phyloP scores from a whole-genome alignment of 305 asterid species.

The Rubia peregrina region DNA sequence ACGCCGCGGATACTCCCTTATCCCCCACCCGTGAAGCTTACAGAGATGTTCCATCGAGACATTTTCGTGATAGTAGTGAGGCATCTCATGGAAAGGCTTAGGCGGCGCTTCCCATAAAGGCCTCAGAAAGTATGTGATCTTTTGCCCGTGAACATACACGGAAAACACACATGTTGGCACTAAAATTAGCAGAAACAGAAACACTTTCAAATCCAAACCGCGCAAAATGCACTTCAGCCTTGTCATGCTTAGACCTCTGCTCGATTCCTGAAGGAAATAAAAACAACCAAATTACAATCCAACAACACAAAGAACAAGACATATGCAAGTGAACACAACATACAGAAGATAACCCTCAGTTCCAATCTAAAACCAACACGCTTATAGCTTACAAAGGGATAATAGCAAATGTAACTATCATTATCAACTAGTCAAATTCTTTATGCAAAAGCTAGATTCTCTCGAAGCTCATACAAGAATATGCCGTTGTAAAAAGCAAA shows the following conservation, averaged over 20 bases:
- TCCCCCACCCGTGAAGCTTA: constrained; percentile 89
- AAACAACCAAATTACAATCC: constrained; percentile 3
- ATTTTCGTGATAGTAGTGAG: constrained; percentile 91
- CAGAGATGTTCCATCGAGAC: constrained; percentile 85
- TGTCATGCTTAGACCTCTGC: constrained; percentile 46
- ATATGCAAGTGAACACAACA: background rate
- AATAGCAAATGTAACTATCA: background rate
- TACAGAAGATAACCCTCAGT: background rate
- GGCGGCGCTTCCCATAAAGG: constrained; percentile 97
- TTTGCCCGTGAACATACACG: constrained; percentile 75
- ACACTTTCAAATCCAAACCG: constrained; percentile 63
- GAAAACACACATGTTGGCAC: constrained; percentile 52
- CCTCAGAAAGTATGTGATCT: constrained; percentile 81
- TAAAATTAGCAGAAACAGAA: constrained; percentile 50
- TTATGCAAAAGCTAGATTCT: background rate
- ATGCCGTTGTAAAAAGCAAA: background rate
- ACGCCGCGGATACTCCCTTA: constrained; percentile 86
- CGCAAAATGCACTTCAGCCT: constrained; percentile 77
- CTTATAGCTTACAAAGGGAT: background rate
- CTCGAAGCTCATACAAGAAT: background rate
- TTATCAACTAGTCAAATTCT: background rate
- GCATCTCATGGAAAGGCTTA: constrained; percentile 76
- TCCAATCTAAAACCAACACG: background rate
- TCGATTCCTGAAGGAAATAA: constrained; percentile 49
- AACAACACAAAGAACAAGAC: background rate